phyloP scores from a whole-genome alignment of 176 grass and related monocot species.

The Oryza glumipatula region DNA sequence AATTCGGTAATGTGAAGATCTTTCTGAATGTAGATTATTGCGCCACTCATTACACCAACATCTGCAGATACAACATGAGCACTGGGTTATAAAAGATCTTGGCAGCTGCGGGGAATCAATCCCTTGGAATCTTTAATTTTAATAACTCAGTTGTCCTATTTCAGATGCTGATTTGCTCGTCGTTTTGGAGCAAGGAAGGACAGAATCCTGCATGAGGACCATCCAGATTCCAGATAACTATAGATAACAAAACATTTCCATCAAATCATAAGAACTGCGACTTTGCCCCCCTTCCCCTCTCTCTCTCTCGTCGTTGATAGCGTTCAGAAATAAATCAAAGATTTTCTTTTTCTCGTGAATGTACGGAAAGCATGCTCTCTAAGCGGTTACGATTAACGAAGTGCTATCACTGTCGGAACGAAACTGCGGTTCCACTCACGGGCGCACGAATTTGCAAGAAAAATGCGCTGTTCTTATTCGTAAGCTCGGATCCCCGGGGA shows the following conservation, averaged over 20 bases:
- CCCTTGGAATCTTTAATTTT: not conserved
- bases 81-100: not conserved
- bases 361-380: slow-evolving; percentile 14
- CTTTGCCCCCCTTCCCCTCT: not conserved
- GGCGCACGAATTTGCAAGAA: not conserved
- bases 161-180: slow-evolving; percentile 15
- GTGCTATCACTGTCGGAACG: slow-evolving; percentile 8
- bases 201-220: slow-evolving; percentile 1
- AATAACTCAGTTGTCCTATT: not conserved
- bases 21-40: slow-evolving; percentile 88
- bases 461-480: not conserved
- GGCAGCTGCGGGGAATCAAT: not conserved
- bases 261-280: not conserved
- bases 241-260: not conserved
- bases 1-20: slow-evolving; percentile 89
- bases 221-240: not conserved
- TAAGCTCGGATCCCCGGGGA: not conserved
- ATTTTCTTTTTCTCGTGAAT: not conserved
- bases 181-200: not conserved
- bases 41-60: slow-evolving; percentile 92
- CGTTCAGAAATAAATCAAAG: slow-evolving; percentile 5
- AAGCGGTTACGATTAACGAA: not conserved
- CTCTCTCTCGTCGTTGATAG: not conserved
- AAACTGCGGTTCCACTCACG: slow-evolving; percentile 5
- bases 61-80: slow-evolving; percentile 57